Evolutionary conservation across 78 protist species (phyloP).

Genomic region (Dictyostelium firmibasis): DNA sequence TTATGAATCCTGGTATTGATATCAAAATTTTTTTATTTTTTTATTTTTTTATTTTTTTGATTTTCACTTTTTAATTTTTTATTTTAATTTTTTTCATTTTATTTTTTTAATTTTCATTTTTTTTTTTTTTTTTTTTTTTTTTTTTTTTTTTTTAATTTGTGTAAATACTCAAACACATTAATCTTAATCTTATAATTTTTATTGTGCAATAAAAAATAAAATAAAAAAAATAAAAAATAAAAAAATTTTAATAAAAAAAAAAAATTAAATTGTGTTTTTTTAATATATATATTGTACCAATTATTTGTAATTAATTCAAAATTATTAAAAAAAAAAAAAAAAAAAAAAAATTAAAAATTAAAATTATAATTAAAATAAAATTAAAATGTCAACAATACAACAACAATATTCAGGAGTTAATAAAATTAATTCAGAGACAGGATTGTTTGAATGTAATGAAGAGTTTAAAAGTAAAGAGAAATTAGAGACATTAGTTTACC

Average conservation of each 20-base stretch:
- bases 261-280: no score
- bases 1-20: not conserved
- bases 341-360: not conserved
- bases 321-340: not conserved
- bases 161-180: not conserved
- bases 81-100: not conserved
- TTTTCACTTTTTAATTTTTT: not conserved
- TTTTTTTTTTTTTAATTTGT: not conserved
- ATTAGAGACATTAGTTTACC: slow-evolving; percentile 19
- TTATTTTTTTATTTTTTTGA: not conserved
- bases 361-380: not conserved
- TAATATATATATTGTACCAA: no score
- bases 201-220: no score
- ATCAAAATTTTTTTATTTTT: not conserved
- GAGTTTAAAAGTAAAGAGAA: slow-evolving; percentile 52
- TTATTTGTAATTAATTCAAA: no score
- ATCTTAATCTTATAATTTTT: not conserved
- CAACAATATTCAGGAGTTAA: slow-evolving; percentile 24
- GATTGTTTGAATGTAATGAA: slow-evolving; percentile 29
- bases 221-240: not conserved
- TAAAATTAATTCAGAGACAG: not conserved
- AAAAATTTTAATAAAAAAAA: no score
- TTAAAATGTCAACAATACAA: not conserved
- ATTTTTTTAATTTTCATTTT: not conserved
- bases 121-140: no score